phyloP scores from a whole-genome alignment of 2,329 filamentous ascomycete species.

The Atkinsonella hypoxylon region DNA sequence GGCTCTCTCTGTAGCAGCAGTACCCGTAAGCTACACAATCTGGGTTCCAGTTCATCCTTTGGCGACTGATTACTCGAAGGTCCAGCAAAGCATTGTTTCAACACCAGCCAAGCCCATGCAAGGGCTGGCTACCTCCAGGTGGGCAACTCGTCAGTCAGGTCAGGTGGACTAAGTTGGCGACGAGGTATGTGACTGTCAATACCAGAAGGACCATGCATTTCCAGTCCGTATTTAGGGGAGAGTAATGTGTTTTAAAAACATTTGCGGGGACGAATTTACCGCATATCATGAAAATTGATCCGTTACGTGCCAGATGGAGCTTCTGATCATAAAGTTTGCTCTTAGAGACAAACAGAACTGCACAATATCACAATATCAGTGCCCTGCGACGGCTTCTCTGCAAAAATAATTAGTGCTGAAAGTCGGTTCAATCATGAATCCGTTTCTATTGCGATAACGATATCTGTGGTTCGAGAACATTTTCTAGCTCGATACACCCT shows the following conservation, averaged over 20 bases:
- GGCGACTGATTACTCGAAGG: not conserved
- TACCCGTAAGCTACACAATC: slow-evolving; percentile 1
- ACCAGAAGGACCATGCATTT: too few species aligned
- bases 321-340: too few species aligned
- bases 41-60: not conserved
- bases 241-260: too few species aligned
- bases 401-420: too few species aligned
- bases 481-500: slow-evolving; percentile 36
- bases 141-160: not conserved
- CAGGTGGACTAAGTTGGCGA: not conserved
- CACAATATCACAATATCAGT: too few species aligned
- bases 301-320: too few species aligned
- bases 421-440: not conserved
- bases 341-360: too few species aligned
- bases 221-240: too few species aligned
- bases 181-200: too few species aligned
- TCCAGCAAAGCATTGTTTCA: not conserved
- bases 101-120: not conserved
- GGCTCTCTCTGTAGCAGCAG: not conserved
- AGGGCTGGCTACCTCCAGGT: slow-evolving; percentile 2
- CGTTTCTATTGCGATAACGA: not conserved
- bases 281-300: too few species aligned
- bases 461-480: not conserved
- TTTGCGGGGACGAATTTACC: too few species aligned
- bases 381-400: too few species aligned